Percentiles rank a stretch among this genome's conserved stretches.
These are phyloP conservation scores for Coniella vitis DNA, from an alignment of 2,329 filamentous ascomycete species.

Conservation along the genomic window DNA sequence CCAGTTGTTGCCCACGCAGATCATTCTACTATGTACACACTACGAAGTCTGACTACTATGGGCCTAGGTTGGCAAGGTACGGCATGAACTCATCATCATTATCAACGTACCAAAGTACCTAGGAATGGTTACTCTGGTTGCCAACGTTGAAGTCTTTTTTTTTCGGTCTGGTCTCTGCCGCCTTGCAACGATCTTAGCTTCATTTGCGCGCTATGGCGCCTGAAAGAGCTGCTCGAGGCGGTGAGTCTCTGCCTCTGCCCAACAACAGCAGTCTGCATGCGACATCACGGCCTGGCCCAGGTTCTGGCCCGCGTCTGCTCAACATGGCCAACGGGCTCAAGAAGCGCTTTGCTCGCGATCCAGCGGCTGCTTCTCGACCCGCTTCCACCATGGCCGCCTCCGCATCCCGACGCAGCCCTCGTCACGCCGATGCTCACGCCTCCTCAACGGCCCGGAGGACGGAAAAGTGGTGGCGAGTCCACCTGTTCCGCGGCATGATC, in stretches of 20 bases:
- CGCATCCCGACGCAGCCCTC: too few species aligned
- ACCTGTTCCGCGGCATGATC: slow-evolving; percentile 70
- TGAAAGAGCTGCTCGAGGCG: slow-evolving; percentile 22
- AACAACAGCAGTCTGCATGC: slow-evolving; percentile 6
- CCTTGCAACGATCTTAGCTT: not conserved
- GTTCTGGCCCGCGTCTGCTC: slow-evolving; percentile 7
- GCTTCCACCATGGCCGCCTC: not conserved
- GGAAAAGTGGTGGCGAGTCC: slow-evolving; percentile 65
- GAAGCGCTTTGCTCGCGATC: slow-evolving; percentile 2
- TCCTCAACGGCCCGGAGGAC: not conserved
- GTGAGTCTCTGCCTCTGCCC: slow-evolving; percentile 18
- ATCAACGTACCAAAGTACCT: too few species aligned
- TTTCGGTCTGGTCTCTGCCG: too few species aligned
- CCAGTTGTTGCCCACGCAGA: too few species aligned
- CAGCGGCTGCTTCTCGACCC: not conserved
- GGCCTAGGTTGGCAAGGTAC: too few species aligned
- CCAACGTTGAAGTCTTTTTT: too few species aligned
- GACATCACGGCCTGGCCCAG: slow-evolving; percentile 11
- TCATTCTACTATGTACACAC: too few species aligned
- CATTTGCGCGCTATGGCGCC: not conserved
- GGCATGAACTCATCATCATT: too few species aligned
- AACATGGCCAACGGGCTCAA: slow-evolving; percentile 20
- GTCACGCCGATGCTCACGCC: slow-evolving; percentile 5
- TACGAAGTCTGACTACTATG: too few species aligned
- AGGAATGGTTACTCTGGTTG: too few species aligned